These are phyloP conservation scores for Irpex rosettiformis DNA, from an alignment of 1,284 basidiomycete genomes.

Conservation along the genomic window DNA sequence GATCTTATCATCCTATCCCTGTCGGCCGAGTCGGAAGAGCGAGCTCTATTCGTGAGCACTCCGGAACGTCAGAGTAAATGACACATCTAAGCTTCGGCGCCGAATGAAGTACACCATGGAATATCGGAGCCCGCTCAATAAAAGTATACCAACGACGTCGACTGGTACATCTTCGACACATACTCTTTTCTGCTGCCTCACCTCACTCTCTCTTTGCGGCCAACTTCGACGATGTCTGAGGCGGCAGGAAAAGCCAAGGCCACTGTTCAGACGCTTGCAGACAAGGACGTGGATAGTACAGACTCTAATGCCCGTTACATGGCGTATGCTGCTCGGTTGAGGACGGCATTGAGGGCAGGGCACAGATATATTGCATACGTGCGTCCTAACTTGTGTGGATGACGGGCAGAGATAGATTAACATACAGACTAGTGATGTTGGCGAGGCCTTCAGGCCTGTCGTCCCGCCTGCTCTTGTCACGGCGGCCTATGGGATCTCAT, in stretches of 20 bases:
- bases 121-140: not conserved
- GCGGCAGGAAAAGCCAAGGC: not conserved
- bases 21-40: not conserved
- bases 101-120: not conserved
- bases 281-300: constrained; percentile 57
- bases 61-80: not conserved
- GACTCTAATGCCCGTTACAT: constrained; percentile 65
- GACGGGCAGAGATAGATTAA: constrained; percentile 23
- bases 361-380: constrained; percentile 82
- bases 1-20: not conserved
- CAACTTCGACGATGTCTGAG: not conserved
- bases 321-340: constrained; percentile 77
- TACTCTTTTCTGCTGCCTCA: not conserved
- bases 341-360: constrained; percentile 74
- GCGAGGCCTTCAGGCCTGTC: constrained; percentile 90
- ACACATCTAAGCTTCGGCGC: not conserved
- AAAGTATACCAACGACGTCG: not conserved
- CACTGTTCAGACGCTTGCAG: constrained; percentile 39
- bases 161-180: not conserved
- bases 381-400: constrained; percentile 27
- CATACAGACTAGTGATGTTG: constrained; percentile 79
- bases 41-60: not conserved
- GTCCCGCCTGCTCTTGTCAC: constrained; percentile 78
- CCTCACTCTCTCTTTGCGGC: not conserved
- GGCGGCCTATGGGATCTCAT: constrained; percentile 84